Evolutionary conservation across 1,284 basidiomycete species (phyloP), one percentile per base, ranked within the genome.

Genomic region (Cutaneotrichosporon spelunceum): DNA sequence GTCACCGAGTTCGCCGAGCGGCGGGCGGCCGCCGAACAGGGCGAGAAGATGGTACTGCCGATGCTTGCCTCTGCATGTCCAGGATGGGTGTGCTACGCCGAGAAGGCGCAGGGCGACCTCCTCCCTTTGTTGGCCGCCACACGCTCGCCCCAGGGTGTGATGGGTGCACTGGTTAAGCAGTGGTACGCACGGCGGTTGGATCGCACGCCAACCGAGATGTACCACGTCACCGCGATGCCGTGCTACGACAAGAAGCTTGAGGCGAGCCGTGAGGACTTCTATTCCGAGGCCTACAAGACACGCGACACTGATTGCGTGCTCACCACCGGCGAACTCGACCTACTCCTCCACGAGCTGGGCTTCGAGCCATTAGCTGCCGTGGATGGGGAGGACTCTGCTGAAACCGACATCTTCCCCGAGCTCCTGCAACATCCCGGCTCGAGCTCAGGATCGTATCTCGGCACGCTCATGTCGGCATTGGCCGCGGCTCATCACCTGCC

Each of bases 181-280:
- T 92, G 87, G 87, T 84, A 92, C 75, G 89, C 82, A 3, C 74
- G 75, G 53, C 81, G 81, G 66, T 86, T 87, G 83, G 84, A 82
- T 3, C 85, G 16, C 70, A 93, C 89, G 33, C 88, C 91, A 1
- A 82, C 89, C 70, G 82, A 91, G 70, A 85, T 97, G 57, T 99
- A 98, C 77, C 96, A 99, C 72, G 91, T 98, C 64, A 86, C 92
- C 0, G 92, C 98, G 45, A 99, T 99, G 94, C 94, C 95, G 0
- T 99, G 96, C 80, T 99, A 98, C 78, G 96, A 99, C 83, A 99
- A 99, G 81, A 99, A 99, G 77, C 87, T 99, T 27, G 96, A 99
- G 80, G 95, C 96, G 0, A 94, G 91, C 16, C 84, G 96, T 27
- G 84, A 87, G 53, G 93, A 96, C 74, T 97, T 96, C 75, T 91